Base-by-base conservation (phyloP, 306 rosid species). In the Gleditsia sinensis region DNA sequence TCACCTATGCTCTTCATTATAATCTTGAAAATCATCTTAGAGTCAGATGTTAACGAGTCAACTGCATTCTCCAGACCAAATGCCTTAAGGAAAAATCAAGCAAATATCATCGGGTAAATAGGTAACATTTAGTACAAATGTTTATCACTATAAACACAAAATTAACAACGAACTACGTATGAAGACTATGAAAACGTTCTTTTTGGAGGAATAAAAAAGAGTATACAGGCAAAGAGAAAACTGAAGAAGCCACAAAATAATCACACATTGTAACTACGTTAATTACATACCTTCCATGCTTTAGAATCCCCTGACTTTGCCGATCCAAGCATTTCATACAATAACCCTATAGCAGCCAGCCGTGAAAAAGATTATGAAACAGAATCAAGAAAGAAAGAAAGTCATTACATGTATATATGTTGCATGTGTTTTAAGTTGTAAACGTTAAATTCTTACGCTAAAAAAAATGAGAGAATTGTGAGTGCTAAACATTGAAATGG, bases 251-350 rank as follows among this genome's bases (percentile, higher is more conserved):
- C 33, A 5, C 40, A 51, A 7, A 51, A 11, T 9, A 67, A 19
- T 48, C 59, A 13, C 17, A 48, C 17, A 33, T 7, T 32, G 21
- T 27, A 13, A 62, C 40, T 30, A 53, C 20, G 24, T 71, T 40
- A 32, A 54, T 68, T 69, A 21, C 89, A 60, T 28, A 94, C 99
- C 96, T 88, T 92, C 99, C 99, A 94, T 11, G 98, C 71, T 72
- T 86, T 94, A 27, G 97, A 91, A 72, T 88, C 87, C 64, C 71
- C 84, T n/a, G 91, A 78, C 75, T 62, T 94, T 4, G 99, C 76
- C 21, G 97, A 83, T 82, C 96, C 86, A 68, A 94, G 95, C 99
- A 94, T 94, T 86, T 92, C 97, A 71, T 65, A 71, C 66, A 94
- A 82, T 39, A 92, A 73, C 13, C 96, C 99, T 90, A 66, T 34